These are phyloP conservation scores for Bjerkandera adusta DNA, from an alignment of 1,284 basidiomycete species.

Conservation along the genomic window DNA sequence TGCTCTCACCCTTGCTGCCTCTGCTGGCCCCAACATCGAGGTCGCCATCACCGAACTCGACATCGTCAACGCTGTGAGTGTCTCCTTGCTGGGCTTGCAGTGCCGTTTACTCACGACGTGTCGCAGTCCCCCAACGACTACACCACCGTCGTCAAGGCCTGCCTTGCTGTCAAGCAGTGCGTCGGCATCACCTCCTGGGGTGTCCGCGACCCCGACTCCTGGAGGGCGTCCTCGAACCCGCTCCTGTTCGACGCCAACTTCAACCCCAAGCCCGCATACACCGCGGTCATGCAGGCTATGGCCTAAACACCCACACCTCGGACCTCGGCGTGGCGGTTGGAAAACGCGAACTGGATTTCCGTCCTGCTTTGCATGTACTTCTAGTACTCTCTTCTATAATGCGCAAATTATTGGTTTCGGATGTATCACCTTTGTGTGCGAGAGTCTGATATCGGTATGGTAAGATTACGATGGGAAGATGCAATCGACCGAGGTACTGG, in stretches of 20 bases:
- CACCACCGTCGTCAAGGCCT: constrained; percentile 43
- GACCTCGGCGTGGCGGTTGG: no score
- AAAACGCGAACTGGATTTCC: no score
- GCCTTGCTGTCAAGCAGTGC: constrained; percentile 41
- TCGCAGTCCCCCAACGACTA: constrained; percentile 38
- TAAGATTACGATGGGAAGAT: no score
- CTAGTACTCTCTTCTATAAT: no score
- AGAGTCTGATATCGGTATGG: no score
- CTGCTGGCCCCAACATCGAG: constrained; percentile 36
- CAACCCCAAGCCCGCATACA: constrained; percentile 46
- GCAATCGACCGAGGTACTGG: no score
- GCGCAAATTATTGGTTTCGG: no score
- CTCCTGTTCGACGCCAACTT: constrained; percentile 45
- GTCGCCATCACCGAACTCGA: constrained; percentile 44
- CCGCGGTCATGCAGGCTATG: constrained; percentile 35
- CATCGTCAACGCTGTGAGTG: constrained; percentile 25
- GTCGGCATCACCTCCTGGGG: constrained; percentile 49
- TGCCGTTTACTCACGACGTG: not conserved
- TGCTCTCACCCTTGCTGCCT: constrained; percentile 33
- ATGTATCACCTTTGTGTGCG: no score
- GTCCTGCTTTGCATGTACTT: no score
- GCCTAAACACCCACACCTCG: no score
- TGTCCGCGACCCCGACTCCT: constrained; percentile 46
- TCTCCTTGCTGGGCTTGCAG: not conserved
- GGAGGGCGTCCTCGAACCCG: constrained; percentile 39